A percentile compares a stretch with the other conserved stretches of the same genome.
These are phyloP conservation scores for Diatrype stigma DNA, from an alignment of 2,329 filamentous ascomycete genomes.

Conservation along the genomic window DNA sequence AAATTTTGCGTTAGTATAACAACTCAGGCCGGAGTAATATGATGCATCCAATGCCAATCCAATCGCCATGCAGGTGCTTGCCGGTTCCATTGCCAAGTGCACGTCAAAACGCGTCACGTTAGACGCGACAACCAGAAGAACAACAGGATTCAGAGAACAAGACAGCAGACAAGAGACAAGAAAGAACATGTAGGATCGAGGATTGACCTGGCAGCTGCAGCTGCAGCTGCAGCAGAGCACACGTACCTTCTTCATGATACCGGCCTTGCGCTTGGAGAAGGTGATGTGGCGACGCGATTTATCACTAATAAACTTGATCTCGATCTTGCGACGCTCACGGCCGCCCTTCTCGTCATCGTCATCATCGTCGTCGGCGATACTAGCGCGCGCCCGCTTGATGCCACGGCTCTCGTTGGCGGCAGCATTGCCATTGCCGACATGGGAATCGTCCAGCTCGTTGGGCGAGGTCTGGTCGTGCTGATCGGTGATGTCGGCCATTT, in stretches of 20 bases:
- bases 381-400: conserved; percentile 82
- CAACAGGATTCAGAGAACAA: background rate
- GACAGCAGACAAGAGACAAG: conserved; percentile 3
- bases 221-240: background rate
- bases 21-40: background rate
- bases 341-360: conserved; percentile 97
- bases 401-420: conserved; percentile 68
- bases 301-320: conserved; percentile 99
- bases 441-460: conserved; percentile 68
- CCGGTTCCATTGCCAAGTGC: background rate
- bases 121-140: background rate
- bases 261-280: conserved; percentile 98
- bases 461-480: conserved; percentile 74
- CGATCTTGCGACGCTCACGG: conserved; percentile 97
- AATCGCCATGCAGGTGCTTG: conserved; percentile 6
- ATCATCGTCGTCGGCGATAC: conserved; percentile 86
- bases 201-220: background rate
- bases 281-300: conserved; percentile 99
- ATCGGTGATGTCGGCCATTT: conserved; percentile 77
- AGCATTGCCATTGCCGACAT: conserved; percentile 70
- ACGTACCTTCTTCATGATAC: conserved; percentile 99
- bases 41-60: conserved; percentile 7
- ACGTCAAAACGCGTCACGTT: background rate
- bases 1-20: conserved; percentile 15
- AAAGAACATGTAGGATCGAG: background rate